Evolutionary conservation across 495 filamentous ascomycete genomes (phyloP).

Genomic region (Penicillium cosmopolitanum): DNA sequence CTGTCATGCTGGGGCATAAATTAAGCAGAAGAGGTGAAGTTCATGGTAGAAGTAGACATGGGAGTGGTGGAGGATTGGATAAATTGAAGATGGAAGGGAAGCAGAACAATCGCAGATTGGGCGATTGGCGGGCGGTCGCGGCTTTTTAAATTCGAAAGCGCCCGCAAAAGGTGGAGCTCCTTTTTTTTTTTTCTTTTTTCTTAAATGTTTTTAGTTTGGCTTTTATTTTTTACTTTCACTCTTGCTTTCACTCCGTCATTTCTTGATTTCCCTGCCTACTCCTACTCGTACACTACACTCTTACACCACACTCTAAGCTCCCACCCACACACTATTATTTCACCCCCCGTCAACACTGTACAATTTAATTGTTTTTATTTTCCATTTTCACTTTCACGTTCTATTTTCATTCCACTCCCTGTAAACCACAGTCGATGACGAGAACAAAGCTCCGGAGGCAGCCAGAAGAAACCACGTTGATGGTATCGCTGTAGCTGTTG

Average conservation of each 20-base stretch:
- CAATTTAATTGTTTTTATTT: constrained; percentile 23
- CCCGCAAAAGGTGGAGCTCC: not conserved
- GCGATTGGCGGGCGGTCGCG: constrained; percentile 22
- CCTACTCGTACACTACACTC: not conserved
- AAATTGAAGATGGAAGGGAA: too few species aligned
- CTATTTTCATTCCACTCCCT: constrained; percentile 1
- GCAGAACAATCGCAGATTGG: too few species aligned
- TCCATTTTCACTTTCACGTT: constrained; percentile 17
- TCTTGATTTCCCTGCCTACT: constrained; percentile 25
- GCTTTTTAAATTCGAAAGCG: constrained; percentile 39
- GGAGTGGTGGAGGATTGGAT: too few species aligned
- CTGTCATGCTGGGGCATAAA: constrained; percentile 26
- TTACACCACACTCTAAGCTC: not conserved
- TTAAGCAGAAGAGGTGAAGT: not conserved
- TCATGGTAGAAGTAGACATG: not conserved
- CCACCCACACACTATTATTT: constrained; percentile 17
- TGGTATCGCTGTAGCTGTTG: constrained; percentile 48
- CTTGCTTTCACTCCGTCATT: constrained; percentile 22
- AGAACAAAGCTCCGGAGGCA: constrained; percentile 45
- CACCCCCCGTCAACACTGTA: not conserved
- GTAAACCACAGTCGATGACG: constrained; percentile 41
- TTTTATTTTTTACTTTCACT: not conserved
- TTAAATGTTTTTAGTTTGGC: not conserved
- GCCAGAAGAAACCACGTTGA: constrained; percentile 33
- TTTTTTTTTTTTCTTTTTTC: constrained; percentile 9